Evolutionary conservation across 2,329 filamentous ascomycete genomes (phyloP).

Genomic region (Fusarium decemcellulare): DNA sequence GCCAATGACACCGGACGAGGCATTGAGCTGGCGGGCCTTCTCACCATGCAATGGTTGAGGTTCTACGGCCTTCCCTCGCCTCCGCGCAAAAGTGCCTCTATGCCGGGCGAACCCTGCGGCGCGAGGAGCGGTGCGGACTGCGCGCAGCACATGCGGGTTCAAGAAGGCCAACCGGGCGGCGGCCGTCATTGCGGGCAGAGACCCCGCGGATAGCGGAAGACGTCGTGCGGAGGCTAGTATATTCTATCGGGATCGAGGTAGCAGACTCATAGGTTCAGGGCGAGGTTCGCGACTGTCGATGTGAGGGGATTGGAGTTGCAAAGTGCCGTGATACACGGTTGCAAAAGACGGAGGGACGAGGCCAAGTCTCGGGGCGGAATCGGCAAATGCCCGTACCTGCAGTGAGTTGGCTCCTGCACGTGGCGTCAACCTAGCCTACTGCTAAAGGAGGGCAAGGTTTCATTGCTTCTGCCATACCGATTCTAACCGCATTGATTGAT

Average conservation of each 20-base stretch:
- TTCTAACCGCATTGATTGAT: slow-evolving; percentile 33
- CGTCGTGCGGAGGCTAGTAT: slow-evolving; percentile 8
- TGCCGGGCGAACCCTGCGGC: slow-evolving; percentile 57
- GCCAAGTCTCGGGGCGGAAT: slow-evolving; percentile 36
- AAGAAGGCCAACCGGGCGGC: slow-evolving; percentile 75
- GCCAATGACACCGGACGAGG: slow-evolving; percentile 31
- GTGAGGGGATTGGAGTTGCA: slow-evolving; percentile 9
- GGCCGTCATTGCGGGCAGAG: slow-evolving; percentile 69
- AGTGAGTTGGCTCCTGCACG: slow-evolving; percentile 39
- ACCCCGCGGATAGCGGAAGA: slow-evolving; percentile 10
- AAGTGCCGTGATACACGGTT: slow-evolving; percentile 2
- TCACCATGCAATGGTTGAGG: slow-evolving; percentile 55
- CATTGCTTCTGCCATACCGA: slow-evolving; percentile 31
- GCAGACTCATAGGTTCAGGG: slow-evolving; percentile 33
- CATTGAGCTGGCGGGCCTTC: slow-evolving; percentile 32
- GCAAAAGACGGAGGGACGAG: slow-evolving; percentile 16
- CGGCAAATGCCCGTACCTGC: slow-evolving; percentile 41
- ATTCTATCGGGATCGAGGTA: slow-evolving; percentile 28
- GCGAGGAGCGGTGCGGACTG: slow-evolving; percentile 53
- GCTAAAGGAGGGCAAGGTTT: slow-evolving; percentile 9
- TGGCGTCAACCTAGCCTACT: slow-evolving; percentile 43
- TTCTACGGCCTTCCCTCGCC: slow-evolving; percentile 74
- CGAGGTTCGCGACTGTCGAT: slow-evolving; percentile 1
- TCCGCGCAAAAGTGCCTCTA: slow-evolving; percentile 64
- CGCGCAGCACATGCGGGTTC: slow-evolving; percentile 76